phyloP scores from a whole-genome alignment of 192 early-diverging fungal species.

The Dimargaris xerosporica region DNA sequence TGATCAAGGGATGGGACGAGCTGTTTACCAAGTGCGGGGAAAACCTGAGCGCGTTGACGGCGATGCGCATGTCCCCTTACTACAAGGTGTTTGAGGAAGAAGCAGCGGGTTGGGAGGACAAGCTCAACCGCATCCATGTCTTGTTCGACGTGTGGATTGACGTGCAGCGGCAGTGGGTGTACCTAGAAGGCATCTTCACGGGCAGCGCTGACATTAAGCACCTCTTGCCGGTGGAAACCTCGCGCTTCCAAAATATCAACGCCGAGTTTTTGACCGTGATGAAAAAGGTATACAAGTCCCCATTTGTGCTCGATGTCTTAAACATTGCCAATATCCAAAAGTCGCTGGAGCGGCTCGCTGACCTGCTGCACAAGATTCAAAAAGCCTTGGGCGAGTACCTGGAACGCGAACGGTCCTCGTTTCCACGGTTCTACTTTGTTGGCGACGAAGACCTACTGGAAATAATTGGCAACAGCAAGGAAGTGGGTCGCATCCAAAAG shows the following conservation, averaged over 20 bases:
- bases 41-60: slow-evolving; percentile 83
- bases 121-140: slow-evolving; percentile 85
- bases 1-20: slow-evolving; percentile 98
- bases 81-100: slow-evolving; percentile 99
- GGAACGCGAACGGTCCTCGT: slow-evolving; percentile 88
- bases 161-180: slow-evolving; percentile 99
- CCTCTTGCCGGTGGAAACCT: slow-evolving; percentile 87
- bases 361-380: slow-evolving; percentile 88
- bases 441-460: slow-evolving; percentile 99
- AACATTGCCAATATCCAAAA: slow-evolving; percentile 89
- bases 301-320: slow-evolving; percentile 90
- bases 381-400: slow-evolving; percentile 98
- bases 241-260: slow-evolving; percentile 94
- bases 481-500: slow-evolving; percentile 88
- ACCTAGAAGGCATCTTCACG: slow-evolving; percentile 96
- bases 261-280: slow-evolving; percentile 94
- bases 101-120: slow-evolving; percentile 87
- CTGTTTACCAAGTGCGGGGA: slow-evolving; percentile 93
- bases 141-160: slow-evolving; percentile 99
- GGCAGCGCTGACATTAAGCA: slow-evolving; percentile 96
- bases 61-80: slow-evolving; percentile 96
- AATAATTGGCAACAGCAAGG: slow-evolving; percentile 97
- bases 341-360: slow-evolving; percentile 83
- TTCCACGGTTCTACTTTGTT: slow-evolving; percentile 99
- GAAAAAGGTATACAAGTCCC: slow-evolving; percentile 99